Evolutionary conservation across 306 rosid genomes (phyloP).

Genomic region (Vachellia pachyceras): DNA sequence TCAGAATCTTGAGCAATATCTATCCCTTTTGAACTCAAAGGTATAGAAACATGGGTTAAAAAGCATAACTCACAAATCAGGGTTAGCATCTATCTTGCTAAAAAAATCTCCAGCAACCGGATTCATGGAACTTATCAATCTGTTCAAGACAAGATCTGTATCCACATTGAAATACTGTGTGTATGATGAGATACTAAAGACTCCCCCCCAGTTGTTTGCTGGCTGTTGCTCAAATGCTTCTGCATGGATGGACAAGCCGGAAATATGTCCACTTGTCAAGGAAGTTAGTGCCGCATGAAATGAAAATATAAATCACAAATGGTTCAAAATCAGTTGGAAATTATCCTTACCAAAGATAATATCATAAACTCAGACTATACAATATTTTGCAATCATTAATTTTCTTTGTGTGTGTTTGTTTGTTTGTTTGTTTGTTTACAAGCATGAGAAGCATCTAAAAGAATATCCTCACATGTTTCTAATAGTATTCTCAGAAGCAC

Average conservation of each 20-base stretch:
- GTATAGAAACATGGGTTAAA: slow-evolving; percentile 21
- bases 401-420: not conserved
- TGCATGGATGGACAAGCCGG: slow-evolving; percentile 45
- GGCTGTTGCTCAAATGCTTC: slow-evolving; percentile 92
- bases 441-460: not conserved
- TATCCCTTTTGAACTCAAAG: slow-evolving; percentile 6
- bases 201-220: slow-evolving; percentile 86
- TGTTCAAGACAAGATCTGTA: slow-evolving; percentile 77
- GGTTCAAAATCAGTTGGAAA: not conserved
- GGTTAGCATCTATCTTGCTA: slow-evolving; percentile 93
- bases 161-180: slow-evolving; percentile 90
- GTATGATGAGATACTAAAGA: slow-evolving; percentile 82
- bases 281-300: not conserved
- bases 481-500: not conserved
- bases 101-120: slow-evolving; percentile 86
- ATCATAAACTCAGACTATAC: not conserved
- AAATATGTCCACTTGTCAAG: not conserved
- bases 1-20: not conserved
- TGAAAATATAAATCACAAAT: not conserved
- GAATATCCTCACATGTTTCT: not conserved
- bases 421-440: not conserved
- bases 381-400: not conserved
- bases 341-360: not conserved
- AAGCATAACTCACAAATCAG: slow-evolving; percentile 81
- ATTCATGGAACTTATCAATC: slow-evolving; percentile 81